Conservation (phyloP, 495 filamentous ascomycete genomes). For the Neurospora intermedia region DNA sequence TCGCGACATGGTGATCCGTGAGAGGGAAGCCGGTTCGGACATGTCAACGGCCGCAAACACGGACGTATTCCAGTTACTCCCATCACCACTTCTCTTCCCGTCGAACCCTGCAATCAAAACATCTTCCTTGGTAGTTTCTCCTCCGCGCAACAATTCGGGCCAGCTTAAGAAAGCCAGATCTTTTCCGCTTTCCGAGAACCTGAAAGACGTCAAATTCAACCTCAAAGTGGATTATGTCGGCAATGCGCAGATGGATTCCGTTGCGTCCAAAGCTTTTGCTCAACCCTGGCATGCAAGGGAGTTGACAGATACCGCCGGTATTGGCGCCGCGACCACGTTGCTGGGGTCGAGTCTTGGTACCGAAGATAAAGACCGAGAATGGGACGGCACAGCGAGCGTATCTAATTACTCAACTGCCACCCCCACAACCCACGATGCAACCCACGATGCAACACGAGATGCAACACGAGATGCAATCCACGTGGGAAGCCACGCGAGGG, state of each 20-base stretch:
- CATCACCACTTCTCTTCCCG: neutral
- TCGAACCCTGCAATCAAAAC: neutral
- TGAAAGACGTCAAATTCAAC: neutral
- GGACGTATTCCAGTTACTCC: neutral
- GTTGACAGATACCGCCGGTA: neutral
- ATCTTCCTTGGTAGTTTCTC: neutral
- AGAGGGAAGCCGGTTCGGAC: neutral
- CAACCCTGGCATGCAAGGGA: neutral
- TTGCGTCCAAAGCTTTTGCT: neutral
- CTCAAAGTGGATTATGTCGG: neutral
- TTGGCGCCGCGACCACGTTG: neutral
- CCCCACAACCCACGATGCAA: neutral
- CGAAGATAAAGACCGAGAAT: neutral
- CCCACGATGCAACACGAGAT: neutral
- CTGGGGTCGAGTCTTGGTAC: neutral
- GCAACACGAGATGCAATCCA: neutral
- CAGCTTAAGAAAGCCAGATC: neutral
- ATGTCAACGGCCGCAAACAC: neutral
- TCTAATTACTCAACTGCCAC: neutral
- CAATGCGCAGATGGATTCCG: neutral
- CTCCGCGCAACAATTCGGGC: neutral
- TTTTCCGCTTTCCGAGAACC: neutral
- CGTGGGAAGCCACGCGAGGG: neutral
- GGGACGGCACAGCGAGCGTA: neutral
- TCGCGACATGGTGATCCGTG: neutral